Conservation (phyloP, 2,329 filamentous ascomycete species). For the Thelonectria blattea region DNA sequence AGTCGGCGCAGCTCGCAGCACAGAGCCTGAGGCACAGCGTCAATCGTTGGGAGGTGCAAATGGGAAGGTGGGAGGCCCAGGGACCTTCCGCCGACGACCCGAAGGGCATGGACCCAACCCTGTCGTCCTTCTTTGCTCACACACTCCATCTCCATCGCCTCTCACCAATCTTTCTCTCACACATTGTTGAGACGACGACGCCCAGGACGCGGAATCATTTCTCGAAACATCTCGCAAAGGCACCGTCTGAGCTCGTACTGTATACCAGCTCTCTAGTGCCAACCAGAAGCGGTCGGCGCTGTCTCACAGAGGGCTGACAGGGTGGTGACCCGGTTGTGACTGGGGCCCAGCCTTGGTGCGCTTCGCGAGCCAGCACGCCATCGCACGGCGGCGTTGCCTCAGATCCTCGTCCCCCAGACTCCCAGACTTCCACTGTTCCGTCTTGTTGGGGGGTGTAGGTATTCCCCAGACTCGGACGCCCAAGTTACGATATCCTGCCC, state of each 20-base stretch:
- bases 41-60: constrained; percentile 4
- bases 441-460: constrained; percentile 13
- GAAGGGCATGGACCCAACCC: constrained; percentile 14
- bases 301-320: constrained; percentile 24
- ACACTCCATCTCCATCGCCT: constrained; percentile 3
- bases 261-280: constrained; percentile 16
- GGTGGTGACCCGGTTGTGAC: constrained; percentile 26
- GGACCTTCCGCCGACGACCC: constrained; percentile 36
- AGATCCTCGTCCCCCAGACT: constrained; percentile 27
- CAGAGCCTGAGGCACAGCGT: constrained; percentile 3
- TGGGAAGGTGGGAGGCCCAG: constrained; percentile 9
- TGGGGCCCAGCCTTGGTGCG: constrained; percentile 27
- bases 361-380: constrained; percentile 38
- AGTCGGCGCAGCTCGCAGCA: constrained; percentile 8
- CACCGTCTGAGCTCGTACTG: constrained; percentile 17
- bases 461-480: constrained; percentile 30
- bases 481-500: constrained; percentile 39
- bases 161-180: background rate
- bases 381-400: constrained; percentile 38
- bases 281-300: constrained; percentile 20
- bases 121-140: constrained; percentile 2
- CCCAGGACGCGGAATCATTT: background rate
- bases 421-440: constrained; percentile 4
- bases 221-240: background rate
- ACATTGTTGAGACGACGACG: constrained; percentile 1